Evolutionary conservation across 495 filamentous ascomycete species (phyloP), one percentile per base, ranked within the genome.

Genomic region (Geoglossum glabrum): DNA sequence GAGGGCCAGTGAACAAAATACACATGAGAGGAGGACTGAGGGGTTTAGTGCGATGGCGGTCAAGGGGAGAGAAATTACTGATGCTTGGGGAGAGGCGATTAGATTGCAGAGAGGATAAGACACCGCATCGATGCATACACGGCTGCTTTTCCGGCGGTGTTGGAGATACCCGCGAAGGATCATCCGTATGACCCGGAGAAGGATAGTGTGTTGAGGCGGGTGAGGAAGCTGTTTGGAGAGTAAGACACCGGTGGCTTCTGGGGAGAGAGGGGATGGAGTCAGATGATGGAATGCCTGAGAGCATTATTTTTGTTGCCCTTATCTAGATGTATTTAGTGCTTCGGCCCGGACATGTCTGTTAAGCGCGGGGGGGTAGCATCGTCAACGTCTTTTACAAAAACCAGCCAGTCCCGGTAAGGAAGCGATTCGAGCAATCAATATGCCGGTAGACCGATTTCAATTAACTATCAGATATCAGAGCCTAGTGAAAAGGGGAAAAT

Each of bases 151-250:
- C 84, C 84, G 19, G 72, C 82, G 23, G 65, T 88, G 55, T 81
- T 99, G 59, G 93, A 99, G 72, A 97, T 97, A 58, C 93, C 93
- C 30, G 94, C 88, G 73, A 99, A 99, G 75, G 92, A 99, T 67
- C 92, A 99, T 65, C 92, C 92, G 8, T 99, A 97, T 64, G 93
- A 99, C 63, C 92, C 92, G 0, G 92, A 99, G 73, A 99, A 99
- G 74, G 92, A 99, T 70, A 97, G 89, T 67, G 92, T 99, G 36
- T 66, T 97, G 69, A 85, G 86, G 69, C 79, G 92, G 64, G 93
- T 97, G 49, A 57, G 58, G 55, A 56, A 31, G 52, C 38, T 57
- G 43, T 61, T 59, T 57, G 61, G 56, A 23, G 56, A 33, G 11
- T 58, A 52, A 15, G 2, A 40, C 10, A 40, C 11, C 5, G 31